Evolutionary conservation across 257 asterid species (phyloP).

Genomic region (Nicotiana knightiana): DNA sequence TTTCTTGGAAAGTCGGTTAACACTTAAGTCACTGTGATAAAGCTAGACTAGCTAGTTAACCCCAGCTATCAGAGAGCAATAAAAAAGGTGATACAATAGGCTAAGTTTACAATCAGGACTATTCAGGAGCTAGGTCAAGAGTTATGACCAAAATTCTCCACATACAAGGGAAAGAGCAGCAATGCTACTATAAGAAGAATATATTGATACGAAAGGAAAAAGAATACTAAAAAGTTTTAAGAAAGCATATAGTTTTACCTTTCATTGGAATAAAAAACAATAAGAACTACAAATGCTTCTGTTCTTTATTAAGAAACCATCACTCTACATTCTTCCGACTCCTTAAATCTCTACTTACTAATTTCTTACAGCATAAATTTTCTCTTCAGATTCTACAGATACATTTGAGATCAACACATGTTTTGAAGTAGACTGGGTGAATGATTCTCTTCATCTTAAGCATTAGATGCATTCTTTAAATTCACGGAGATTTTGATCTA

Average conservation of each 20-base stretch:
- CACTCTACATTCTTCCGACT: not conserved
- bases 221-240: not conserved
- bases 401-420: not conserved
- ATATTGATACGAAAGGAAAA: not conserved
- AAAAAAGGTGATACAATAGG: not conserved
- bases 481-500: not conserved
- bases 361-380: not conserved
- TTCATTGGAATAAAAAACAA: not conserved
- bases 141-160: not conserved
- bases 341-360: not conserved
- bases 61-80: not conserved
- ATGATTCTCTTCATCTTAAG: not conserved
- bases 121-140: not conserved
- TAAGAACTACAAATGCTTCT: not conserved
- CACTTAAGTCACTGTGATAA: not conserved
- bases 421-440: not conserved
- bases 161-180: not conserved
- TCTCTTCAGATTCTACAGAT: not conserved
- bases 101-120: not conserved
- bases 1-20: not conserved
- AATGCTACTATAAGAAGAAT: not conserved
- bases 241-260: not conserved
- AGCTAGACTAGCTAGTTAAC: not conserved
- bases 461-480: not conserved
- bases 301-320: not conserved